These are phyloP conservation scores for Metschnikowia kofuensis DNA, from an alignment of 805 yeast species.

Conservation along the genomic window DNA sequence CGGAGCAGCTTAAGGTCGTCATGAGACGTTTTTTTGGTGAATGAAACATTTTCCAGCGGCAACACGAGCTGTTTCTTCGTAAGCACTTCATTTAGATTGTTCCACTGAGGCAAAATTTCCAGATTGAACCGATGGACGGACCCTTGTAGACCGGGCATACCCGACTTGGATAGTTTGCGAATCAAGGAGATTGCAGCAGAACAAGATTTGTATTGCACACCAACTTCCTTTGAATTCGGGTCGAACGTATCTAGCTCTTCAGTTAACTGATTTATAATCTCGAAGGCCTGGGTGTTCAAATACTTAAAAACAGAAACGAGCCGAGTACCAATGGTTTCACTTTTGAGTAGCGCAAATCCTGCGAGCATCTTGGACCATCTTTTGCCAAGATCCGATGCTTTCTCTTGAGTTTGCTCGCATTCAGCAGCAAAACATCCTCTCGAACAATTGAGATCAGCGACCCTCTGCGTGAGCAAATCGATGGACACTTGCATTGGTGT, in stretches of 20 bases:
- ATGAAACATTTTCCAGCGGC: not conserved
- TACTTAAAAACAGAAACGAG: conserved; percentile 8
- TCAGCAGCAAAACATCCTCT: conserved; percentile 1
- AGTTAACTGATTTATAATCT: conserved; percentile 3
- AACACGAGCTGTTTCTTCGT: not conserved
- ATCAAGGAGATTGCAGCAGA: conserved; percentile 36
- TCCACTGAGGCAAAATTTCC: conserved; percentile 13
- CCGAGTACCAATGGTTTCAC: conserved; percentile 8
- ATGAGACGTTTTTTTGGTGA: not conserved
- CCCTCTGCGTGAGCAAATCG: conserved; percentile 8
- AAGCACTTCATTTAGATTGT: conserved; percentile 5
- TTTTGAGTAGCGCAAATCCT: conserved; percentile 7
- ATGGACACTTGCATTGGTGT: conserved; percentile 12
- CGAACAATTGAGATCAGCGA: conserved; percentile 4
- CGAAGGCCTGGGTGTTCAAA: conserved; percentile 9
- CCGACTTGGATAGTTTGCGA: conserved; percentile 24
- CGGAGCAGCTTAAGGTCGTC: not conserved
- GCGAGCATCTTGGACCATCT: conserved; percentile 9
- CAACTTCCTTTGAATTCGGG: conserved; percentile 27
- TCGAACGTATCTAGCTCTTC: conserved; percentile 12
- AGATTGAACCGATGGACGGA: conserved; percentile 8
- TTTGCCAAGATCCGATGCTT: conserved; percentile 2
- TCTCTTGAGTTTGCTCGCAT: not conserved
- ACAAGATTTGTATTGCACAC: conserved; percentile 35
- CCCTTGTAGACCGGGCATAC: conserved; percentile 1